These are phyloP conservation scores for Ananas comosus DNA, from an alignment of 176 grass and related monocot genomes.

Conservation along the genomic window DNA sequence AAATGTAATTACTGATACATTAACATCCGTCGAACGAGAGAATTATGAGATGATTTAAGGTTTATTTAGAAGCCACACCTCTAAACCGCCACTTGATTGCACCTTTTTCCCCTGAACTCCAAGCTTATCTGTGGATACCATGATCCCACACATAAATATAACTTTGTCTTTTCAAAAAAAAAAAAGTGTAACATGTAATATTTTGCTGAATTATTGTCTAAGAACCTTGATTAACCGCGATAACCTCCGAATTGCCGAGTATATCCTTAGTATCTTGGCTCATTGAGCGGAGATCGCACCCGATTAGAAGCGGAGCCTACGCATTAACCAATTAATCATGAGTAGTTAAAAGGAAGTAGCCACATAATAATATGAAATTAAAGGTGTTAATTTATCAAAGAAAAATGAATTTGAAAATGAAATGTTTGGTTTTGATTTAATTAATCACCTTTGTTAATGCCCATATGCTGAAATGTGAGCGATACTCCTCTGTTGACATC, in stretches of 20 bases:
- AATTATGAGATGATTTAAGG: not conserved
- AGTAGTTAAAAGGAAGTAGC: constrained; percentile 14
- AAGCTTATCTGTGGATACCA: constrained; percentile 45
- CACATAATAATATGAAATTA: not conserved
- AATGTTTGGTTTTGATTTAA: not conserved
- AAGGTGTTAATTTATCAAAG: not conserved
- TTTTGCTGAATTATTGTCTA: not conserved
- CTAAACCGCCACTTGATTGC: constrained; percentile 35
- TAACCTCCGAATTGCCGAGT: constrained; percentile 69
- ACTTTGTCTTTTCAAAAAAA: not conserved
- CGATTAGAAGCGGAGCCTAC: constrained; percentile 87
- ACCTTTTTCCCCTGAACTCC: constrained; percentile 94
- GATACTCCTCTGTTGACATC: constrained; percentile 77
- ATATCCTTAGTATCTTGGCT: constrained; percentile 66
- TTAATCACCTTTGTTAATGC: constrained; percentile 64
- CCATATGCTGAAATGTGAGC: constrained; percentile 96
- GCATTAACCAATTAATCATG: constrained; percentile 2
- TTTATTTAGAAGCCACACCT: constrained; percentile 29
- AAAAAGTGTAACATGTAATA: not conserved
- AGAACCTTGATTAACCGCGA: constrained; percentile 85
- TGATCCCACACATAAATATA: not conserved
- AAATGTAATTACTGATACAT: not conserved
- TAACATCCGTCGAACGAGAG: not conserved
- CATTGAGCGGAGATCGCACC: constrained; percentile 73
- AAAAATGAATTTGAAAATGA: not conserved